Conservation (phyloP, 1,139 yeast species). For the Kodamaea sp. region DNA sequence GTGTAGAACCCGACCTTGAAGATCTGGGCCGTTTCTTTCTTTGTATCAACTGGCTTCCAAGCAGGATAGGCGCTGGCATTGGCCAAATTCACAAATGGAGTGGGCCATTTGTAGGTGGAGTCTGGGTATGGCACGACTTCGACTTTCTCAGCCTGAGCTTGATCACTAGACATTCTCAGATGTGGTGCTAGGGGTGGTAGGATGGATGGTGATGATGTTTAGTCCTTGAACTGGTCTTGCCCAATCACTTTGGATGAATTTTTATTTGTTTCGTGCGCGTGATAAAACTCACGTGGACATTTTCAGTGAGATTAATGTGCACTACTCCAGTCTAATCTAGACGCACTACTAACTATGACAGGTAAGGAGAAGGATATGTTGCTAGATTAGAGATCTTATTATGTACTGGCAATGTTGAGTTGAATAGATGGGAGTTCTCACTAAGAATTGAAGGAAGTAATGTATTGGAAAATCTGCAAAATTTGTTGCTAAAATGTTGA, state of each 20-base stretch:
- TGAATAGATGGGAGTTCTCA: too few relatives aligned
- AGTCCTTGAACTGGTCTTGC: constrained; percentile 7
- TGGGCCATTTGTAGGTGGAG: constrained; percentile 44
- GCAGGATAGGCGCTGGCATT: constrained; percentile 46
- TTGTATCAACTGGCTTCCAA: constrained; percentile 48
- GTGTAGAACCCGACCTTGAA: constrained; percentile 46
- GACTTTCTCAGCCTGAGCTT: constrained; percentile 12
- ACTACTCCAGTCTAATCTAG: too few relatives aligned
- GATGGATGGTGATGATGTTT: neutral
- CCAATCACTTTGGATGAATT: constrained; percentile 23
- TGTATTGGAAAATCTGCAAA: too few relatives aligned
- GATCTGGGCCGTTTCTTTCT: constrained; percentile 40
- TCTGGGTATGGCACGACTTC: constrained; percentile 28
- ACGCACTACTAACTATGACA: too few relatives aligned
- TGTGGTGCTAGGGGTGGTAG: constrained; percentile 1
- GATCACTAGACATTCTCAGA: constrained; percentile 19
- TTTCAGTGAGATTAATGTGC: too few relatives aligned
- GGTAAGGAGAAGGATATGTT: too few relatives aligned
- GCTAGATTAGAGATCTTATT: too few relatives aligned
- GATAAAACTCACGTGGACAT: neutral
- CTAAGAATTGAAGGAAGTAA: too few relatives aligned
- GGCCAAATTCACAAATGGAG: constrained; percentile 43
- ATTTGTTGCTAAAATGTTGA: too few relatives aligned
- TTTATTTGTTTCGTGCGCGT: constrained; percentile 9
- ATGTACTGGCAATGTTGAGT: too few relatives aligned